Evolutionary conservation across 306 rosid species (phyloP).

Genomic region (Rosa multiflora): DNA sequence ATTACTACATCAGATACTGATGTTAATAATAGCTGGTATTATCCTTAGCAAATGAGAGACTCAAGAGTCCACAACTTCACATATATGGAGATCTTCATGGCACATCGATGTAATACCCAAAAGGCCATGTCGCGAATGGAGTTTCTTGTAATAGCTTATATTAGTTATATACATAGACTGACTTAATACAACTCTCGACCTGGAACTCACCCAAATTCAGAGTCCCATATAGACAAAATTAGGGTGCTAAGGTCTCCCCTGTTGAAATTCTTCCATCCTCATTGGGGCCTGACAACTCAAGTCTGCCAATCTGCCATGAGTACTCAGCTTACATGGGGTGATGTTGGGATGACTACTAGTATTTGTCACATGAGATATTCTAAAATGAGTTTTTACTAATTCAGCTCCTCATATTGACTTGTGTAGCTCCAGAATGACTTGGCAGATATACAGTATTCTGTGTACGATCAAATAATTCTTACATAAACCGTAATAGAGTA

Average conservation of each 20-base stretch:
- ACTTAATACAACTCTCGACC: not conserved
- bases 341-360: not conserved
- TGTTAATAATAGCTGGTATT: not conserved
- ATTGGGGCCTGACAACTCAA: not conserved
- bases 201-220: not conserved
- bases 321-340: not conserved
- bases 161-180: not conserved
- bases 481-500: not conserved
- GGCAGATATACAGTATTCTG: not conserved
- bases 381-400: not conserved
- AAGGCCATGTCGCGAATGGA: not conserved
- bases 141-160: not conserved
- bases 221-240: not conserved
- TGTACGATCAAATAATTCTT: not conserved
- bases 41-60: not conserved
- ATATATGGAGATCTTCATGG: not conserved
- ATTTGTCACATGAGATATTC: not conserved
- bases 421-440: not conserved
- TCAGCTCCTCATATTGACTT: not conserved
- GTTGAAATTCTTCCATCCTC: not conserved
- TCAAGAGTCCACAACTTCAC: not conserved
- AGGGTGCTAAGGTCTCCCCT: not conserved
- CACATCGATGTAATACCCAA: not conserved
- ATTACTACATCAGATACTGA: not conserved
- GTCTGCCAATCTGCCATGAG: not conserved